A percentile compares a stretch with the other conserved stretches of the same genome.
Conservation (phyloP, 148 eudicot genomes). For the Persicaria maculosa region DNA sequence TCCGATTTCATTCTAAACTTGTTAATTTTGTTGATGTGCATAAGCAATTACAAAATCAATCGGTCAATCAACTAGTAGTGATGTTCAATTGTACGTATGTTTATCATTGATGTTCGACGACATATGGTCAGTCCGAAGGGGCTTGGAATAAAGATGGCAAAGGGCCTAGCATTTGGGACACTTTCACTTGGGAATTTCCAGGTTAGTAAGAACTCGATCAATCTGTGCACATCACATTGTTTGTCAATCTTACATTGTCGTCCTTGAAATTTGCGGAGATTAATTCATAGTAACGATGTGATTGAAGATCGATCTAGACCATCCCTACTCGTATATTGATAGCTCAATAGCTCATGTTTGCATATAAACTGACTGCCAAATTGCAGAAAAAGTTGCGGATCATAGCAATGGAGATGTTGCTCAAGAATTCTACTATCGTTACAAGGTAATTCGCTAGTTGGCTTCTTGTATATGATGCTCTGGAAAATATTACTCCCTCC, state of each 20-base stretch:
- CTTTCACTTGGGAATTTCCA: background rate
- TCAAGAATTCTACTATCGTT: conserved; percentile 8
- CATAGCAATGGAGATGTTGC: conserved; percentile 10
- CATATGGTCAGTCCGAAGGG: background rate
- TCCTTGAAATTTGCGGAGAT: no score
- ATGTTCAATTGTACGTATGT: no score
- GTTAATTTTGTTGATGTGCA: background rate
- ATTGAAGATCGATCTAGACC: no score
- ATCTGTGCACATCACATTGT: no score
- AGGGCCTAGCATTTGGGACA: conserved; percentile 6
- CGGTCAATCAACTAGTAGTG: no score
- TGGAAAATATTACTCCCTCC: no score
- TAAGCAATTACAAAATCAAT: no score
- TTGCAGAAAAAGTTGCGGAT: background rate
- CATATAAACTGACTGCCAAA: background rate
- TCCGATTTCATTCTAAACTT: background rate
- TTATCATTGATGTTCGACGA: background rate
- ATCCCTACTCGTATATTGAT: no score
- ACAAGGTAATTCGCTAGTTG: background rate
- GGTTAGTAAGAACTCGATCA: background rate
- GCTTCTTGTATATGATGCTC: no score
- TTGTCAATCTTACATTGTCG: no score
- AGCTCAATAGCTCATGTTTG: background rate
- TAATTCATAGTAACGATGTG: no score
- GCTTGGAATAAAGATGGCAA: background rate